These are phyloP conservation scores for Santalum album DNA, from an alignment of 164 flowering plant genomes.

Conservation along the genomic window DNA sequence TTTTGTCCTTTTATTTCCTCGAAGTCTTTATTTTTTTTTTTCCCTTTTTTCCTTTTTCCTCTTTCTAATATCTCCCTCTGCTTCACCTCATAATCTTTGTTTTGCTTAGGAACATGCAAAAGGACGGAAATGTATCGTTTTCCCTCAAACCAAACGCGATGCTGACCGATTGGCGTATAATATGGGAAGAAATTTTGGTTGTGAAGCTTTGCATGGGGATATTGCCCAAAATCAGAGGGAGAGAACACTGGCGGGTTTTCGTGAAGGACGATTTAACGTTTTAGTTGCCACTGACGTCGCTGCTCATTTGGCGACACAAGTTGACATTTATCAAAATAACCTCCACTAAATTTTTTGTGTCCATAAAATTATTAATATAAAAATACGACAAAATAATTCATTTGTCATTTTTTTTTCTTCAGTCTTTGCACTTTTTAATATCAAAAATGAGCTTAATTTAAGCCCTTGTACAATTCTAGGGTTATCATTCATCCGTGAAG, in stretches of 20 bases:
- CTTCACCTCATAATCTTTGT: conserved; percentile 2
- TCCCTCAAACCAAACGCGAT: conserved; percentile 91
- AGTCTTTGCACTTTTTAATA: no score
- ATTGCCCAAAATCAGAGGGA: conserved; percentile 71
- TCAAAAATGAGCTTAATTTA: no score
- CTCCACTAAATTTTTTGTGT: no score
- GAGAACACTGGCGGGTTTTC: conserved; percentile 65
- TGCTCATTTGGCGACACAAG: no score
- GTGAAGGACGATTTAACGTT: conserved; percentile 62
- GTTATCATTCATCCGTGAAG: no score
- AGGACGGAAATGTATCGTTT: conserved; percentile 87
- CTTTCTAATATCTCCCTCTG: background rate
- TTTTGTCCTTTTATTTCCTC: background rate
- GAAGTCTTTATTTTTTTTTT: background rate
- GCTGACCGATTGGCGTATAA: conserved; percentile 74
- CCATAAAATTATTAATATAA: no score
- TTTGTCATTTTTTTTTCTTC: no score
- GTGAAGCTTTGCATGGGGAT: conserved; percentile 91
- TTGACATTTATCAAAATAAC: no score
- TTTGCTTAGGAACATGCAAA: conserved; percentile 73
- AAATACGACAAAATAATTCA: no score
- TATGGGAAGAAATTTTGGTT: conserved; percentile 43
- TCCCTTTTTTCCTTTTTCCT: background rate
- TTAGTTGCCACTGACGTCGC: conserved; percentile 84
- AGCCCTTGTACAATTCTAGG: no score